Evolutionary conservation across 257 asterid genomes (phyloP), one percentile per base, ranked within the genome.

Genomic region (Rubia yunnanensis): DNA sequence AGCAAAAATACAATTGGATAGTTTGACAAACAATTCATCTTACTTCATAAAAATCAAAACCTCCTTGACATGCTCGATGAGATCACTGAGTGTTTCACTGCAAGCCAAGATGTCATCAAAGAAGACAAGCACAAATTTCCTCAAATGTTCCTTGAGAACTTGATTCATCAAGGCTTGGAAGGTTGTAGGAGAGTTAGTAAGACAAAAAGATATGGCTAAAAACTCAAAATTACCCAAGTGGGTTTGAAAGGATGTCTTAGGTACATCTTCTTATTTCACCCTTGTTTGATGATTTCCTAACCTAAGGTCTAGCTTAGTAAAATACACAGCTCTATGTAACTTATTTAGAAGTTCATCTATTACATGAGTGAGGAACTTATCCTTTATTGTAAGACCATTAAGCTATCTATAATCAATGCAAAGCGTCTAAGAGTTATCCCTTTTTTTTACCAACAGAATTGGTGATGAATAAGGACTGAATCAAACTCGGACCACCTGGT

Each of bases 131-230:
- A 39, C 11, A 44, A 38, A 53, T 4, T 54, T 53, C 18, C 68
- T 48, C 1, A 62, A 2, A 7, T 6, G 17, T 2, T 10, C 27
- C 3, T 30, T 2, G 22, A 61, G 61, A 0, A 73, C 49, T 2
- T 53, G 2, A 20, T 68, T 67, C 73, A 67, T 68, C 0, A 73
- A 60, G 0, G 49, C 5, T 18, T 67, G 73, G 3, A 73, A 73
- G 1, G 34, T 65, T 67, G 2, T 17, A 6, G 60, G 70, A 3
- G 78, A 64, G 31, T 67, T 73, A 10, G 58, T 68, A 1, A 58
- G 31, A 0, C 39, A 4, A 35, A 35, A 35, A 8, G 39, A 8
- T 9, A 35, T 35, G 6, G 9, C 39, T 35, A 39, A 39, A 13
- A 39, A 39, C 48, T 64, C 63, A 22, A 57, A 74, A 2, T 71